A percentile compares a stretch with the other conserved stretches of the same genome.
Conservation (phyloP, 1,139 yeast genomes). For the Nakaseomyces kungkrabaensis region DNA sequence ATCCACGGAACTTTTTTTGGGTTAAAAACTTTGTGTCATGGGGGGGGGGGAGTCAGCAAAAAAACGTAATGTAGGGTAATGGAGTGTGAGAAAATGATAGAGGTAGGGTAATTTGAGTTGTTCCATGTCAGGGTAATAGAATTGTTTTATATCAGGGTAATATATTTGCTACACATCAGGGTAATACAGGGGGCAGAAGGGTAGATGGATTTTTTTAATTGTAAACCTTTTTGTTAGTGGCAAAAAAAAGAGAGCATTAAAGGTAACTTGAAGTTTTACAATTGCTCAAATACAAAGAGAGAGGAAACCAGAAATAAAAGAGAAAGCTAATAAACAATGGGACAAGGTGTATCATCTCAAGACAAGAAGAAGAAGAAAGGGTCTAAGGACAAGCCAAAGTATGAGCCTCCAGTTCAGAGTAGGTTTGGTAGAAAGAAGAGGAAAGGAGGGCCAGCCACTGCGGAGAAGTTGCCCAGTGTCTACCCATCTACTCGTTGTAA, state of each 20-base stretch:
- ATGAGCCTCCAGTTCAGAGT: slow-evolving; percentile 97
- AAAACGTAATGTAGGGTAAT: too few species aligned
- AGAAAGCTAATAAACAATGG: slow-evolving; percentile 32
- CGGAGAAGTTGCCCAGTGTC: slow-evolving; percentile 75
- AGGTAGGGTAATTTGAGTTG: too few species aligned
- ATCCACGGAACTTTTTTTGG: too few species aligned
- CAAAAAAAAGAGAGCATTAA: background rate
- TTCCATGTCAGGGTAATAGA: too few species aligned
- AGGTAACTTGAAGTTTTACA: background rate
- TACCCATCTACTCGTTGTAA: slow-evolving; percentile 92
- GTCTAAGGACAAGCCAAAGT: slow-evolving; percentile 82
- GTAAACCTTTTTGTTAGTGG: background rate
- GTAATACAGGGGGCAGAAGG: background rate
- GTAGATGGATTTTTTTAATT: too few species aligned
- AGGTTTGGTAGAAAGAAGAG: slow-evolving; percentile 69
- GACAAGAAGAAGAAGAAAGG: slow-evolving; percentile 63
- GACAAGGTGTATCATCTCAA: slow-evolving; percentile 75
- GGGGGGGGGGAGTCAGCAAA: too few species aligned
- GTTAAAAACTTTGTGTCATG: too few species aligned
- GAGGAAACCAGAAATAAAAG: background rate
- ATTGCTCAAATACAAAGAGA: too few species aligned
- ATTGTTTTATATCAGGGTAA: too few species aligned
- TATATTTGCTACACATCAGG: background rate
- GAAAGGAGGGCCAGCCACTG: slow-evolving; percentile 87
- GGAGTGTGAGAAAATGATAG: too few species aligned